Base-by-base conservation (phyloP, 2,329 filamentous ascomycete genomes). In the Leptographium galeiforme region DNA sequence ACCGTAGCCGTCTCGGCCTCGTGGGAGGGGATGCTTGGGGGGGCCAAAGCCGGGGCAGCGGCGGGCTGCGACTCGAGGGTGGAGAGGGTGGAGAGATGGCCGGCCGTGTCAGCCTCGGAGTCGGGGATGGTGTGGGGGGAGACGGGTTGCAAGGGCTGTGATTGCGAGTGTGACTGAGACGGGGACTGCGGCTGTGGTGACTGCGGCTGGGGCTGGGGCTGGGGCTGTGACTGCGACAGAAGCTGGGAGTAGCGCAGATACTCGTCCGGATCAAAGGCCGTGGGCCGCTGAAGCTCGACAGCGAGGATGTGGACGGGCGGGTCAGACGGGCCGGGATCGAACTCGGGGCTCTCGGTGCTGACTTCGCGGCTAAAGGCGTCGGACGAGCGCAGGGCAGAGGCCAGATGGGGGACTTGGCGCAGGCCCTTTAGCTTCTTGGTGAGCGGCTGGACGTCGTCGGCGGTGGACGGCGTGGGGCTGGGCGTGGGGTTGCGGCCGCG, bases 81-180 rank as follows among this genome's bases (percentile, higher is more conserved):
- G 13, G 32, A 6, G 43, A 12, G 3, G 11, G 11, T 8, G 2
- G 25, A 25, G 25, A 25, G 25, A 2, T 25, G 25, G 25, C 3
- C 25, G 25, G n/a, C 18, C 30, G 48, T 44, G 30, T 53, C 54
- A 14, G 13, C 46, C 44, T 57, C 41, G 0, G 57, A 58, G 50
- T 57, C 57, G n/a, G 55, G 55, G n/a, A 59, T 55, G 6, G 54
- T 56, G 19, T 6, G 48, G 1, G 40, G 48, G 11, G 55, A 52
- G n/a, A n/a, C 12, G 2, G 1, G 48, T 14, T 25, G 34, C 13
- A 40, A 32, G 8, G 40, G 1, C 34, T 50, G 52, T 7, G 48
- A 47, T 39, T 52, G 44, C 2, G 46, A 12, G 40, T 54, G 41
- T 1, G 48, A 47, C 25, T 11, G 34, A 10, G 43, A 38, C 48